Base-by-base conservation (phyloP, 345 rosid genomes). In the Eucalyptus fibrosa region DNA sequence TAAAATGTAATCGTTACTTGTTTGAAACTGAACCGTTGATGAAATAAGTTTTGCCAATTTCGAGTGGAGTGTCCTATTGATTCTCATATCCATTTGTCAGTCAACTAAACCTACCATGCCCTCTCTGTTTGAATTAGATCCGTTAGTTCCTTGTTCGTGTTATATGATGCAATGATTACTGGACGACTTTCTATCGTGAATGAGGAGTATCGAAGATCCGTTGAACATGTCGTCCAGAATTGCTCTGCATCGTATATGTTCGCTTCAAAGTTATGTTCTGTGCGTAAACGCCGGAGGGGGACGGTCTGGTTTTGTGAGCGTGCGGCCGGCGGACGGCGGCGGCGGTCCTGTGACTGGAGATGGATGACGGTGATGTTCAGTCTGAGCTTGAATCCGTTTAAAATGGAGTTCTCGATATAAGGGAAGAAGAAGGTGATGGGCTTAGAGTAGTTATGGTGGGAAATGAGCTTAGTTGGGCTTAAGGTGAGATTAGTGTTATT, bases 141-240 rank as follows among this genome's bases (percentile, higher is more conserved):
- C 0, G 62, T 24, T 56, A 56, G 62, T 56, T 56, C 62, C 30
- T 56, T 24, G 62, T 56, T 5, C 30, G 30, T 56, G 30, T 56
- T 24, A 10, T n/a, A n/a, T 56, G 62, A 23, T 56, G 62, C 62
- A 24, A 56, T 56, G 62, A 56, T 56, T 56, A 56, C 30, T 11
- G 62, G 0, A 56, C 30, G 62, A 0, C 13, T 1, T 24, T 56
- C 30, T 24, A 1, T 56, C 13, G 30, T 1, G 62, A 56, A 56
- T 0, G 62, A 56, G 62, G 0, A 56, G 30, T 5, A 24, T 24
- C 13, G 62, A 56, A 56, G 13, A 24, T 24, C 28, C 62, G 0
- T 24, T 56, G 62, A 56, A 56, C 28, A 2, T 0, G 13, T 56
- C 62, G 0, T 56, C 62, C 1, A 56, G 13, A 9, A 56, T 0